Base-by-base conservation (phyloP, 2,329 filamentous ascomycete genomes). In the Chrysoporthe cubensis region DNA sequence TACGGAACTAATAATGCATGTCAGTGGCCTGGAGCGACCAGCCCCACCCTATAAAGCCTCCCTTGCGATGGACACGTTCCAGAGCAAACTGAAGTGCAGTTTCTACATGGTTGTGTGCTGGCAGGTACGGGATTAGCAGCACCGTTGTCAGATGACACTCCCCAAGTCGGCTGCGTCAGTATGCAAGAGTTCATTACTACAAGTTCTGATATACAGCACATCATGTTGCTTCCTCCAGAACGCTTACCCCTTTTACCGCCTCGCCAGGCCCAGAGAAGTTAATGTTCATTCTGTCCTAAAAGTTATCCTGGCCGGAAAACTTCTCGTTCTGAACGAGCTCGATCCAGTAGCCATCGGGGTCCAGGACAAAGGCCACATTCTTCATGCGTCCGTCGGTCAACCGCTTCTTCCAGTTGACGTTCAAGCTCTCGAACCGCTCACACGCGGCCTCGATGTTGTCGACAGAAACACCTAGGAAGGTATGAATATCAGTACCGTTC, bases 391-490 rank as follows among this genome's bases (percentile, higher is more conserved):
- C 95, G 71, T 98, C 95, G 1, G 93, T 97, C 70, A 98, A 85
- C 72, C 92, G 87, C 89, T 98, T 98, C 88, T 97, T 97, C 93
- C 94, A 99, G 79, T 87, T 90, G 66, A 95, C 91, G 6, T 90
- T 87, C 76, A 92, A 82, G 66, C 89, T 87, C 77, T 98, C 96
- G 73, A 98, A 94, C 16, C 94, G 88, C 76, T 90, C 82, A 80
- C 95, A 97, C 11, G 96, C 94, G 8, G 91, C 91, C 64, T 96
- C 90, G n/a, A 98, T 77, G 76, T 97, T 89, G 76, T 98, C 95
- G 14, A 97, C 94, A 1, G 90, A 85, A 64, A 98, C 82, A 76
- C 89, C 89, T 91, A 62, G 26, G 16, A 34, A 50, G 59, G 18
- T 26, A 42, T 18, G 56, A 60, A 64, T n/a, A 44, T n/a, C 52